Evolutionary conservation across 192 early-diverging fungal genomes (phyloP).

Genomic region (Linnemannia zychae): DNA sequence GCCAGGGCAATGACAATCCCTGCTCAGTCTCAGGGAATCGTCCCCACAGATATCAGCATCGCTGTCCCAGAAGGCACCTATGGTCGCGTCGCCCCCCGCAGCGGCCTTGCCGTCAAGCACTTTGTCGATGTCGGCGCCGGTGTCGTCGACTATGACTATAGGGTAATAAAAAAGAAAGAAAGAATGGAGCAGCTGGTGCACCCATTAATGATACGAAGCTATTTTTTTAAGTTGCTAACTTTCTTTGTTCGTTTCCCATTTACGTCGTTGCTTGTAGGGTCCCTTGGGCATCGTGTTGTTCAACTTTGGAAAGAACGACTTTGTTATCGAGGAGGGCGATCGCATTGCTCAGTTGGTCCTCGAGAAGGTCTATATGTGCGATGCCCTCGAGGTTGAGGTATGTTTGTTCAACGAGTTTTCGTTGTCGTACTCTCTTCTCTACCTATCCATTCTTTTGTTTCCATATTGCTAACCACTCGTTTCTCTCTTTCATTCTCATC

Average conservation of each 20-base stretch:
- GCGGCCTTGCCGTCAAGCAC: slow-evolving; percentile 91
- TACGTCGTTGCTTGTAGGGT: slow-evolving; percentile 61
- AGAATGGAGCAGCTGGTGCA: not conserved
- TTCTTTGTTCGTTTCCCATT: not conserved
- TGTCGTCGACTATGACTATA: slow-evolving; percentile 88
- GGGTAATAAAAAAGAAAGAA: slow-evolving; percentile 2
- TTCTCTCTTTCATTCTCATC: not conserved
- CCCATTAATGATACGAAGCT: not conserved
- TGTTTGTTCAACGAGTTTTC: no score
- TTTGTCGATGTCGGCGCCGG: slow-evolving; percentile 92
- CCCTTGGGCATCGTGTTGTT: slow-evolving; percentile 89
- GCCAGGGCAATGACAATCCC: slow-evolving; percentile 76
- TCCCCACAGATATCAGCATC: slow-evolving; percentile 90
- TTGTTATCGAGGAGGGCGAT: slow-evolving; percentile 87
- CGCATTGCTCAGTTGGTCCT: slow-evolving; percentile 97
- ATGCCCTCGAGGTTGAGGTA: slow-evolving; percentile 85
- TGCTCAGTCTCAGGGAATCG: slow-evolving; percentile 81
- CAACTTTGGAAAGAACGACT: slow-evolving; percentile 84
- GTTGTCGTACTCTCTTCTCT: no score
- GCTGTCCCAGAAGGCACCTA: slow-evolving; percentile 90
- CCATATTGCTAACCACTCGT: not conserved
- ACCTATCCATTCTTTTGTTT: no score
- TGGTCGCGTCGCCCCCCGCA: slow-evolving; percentile 95
- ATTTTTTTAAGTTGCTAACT: not conserved
- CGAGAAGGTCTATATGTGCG: slow-evolving; percentile 86